Conservation (phyloP, 106 monocot genomes). For the Dioscorea alata region DNA sequence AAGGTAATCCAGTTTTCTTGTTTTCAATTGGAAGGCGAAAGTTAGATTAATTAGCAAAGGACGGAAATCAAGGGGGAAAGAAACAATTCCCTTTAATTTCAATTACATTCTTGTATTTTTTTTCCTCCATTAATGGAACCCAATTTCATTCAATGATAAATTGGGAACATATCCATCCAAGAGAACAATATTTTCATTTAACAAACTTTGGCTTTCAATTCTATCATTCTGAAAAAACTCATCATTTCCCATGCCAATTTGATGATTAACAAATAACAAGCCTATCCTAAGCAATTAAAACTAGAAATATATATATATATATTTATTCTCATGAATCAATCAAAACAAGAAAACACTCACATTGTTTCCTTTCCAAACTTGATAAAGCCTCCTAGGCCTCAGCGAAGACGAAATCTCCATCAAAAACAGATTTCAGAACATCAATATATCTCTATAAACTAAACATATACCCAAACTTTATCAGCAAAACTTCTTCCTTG, state of each 20-base stretch:
- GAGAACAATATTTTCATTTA: not conserved
- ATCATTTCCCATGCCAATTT: no score
- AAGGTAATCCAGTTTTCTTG: no score
- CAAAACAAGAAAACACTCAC: slow-evolving; percentile 22
- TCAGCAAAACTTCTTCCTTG: not conserved
- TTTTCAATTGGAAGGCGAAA: no score
- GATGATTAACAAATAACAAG: no score
- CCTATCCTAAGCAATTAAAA: not conserved
- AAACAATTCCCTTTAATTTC: no score
- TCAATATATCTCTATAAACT: not conserved
- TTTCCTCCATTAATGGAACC: no score
- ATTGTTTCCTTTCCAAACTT: slow-evolving; percentile 94
- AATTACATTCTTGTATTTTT: no score
- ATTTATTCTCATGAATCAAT: not conserved
- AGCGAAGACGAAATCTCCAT: slow-evolving; percentile 9
- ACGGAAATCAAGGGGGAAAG: no score
- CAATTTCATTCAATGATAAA: no score
- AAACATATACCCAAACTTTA: not conserved
- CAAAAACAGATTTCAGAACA: not conserved
- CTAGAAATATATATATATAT: not conserved
- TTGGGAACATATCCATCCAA: not conserved
- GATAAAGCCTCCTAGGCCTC: slow-evolving; percentile 56
- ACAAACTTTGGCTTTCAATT: not conserved
- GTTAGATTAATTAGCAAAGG: no score
- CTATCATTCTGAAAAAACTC: no score